Evolutionary conservation across 192 early-diverging fungal species (phyloP), one percentile per base, ranked within the genome.

Genomic region (Umbelopsis isabellina): DNA sequence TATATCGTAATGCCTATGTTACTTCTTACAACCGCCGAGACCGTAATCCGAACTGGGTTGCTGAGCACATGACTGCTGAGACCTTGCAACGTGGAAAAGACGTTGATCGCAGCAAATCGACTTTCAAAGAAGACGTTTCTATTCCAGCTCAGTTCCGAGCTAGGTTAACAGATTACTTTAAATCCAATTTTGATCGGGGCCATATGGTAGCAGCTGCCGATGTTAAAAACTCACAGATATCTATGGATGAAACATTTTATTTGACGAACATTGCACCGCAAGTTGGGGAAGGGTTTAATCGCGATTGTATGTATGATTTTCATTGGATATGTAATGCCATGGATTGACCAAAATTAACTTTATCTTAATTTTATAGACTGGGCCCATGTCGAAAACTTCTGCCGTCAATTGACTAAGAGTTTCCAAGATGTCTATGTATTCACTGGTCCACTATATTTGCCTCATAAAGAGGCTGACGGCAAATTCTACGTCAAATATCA

Each of bases 151-250:
- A 79, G 35, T 98, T 93, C 81, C 87, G 92, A 58, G 90, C 92
- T 4, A 83, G 82, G 33, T 81, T 96, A 46, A 69, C 78, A 21
- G 95, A 98, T 82, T 98, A 97, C 78, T 79, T 85, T 68, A 78
- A 85, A 21, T 89, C 90, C 13, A 92, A 92, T 18, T 96, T 90
- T 81, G 95, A 97, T 83, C 89, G 95, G 47, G 96, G 95, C 25
- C 96, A 98, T 68, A 89, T 98, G 86, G 95, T 84, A 8, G 95
- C 95, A 12, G 96, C 96, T 6, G 94, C 92, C 0, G 95, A 98
- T 75, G 89, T 91, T 55, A 89, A 90, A 67, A 81, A 79, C 72
- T 84, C 87, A 1, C 87, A 93, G 64, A 74, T 80, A 22, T 85
- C 90, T 12, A 90, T 98, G 84, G 81, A 93, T 74, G 93, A 97